Evolutionary conservation across 306 rosid genomes (phyloP), one percentile per base, ranked within the genome.

Genomic region (Carpinus viminea): DNA sequence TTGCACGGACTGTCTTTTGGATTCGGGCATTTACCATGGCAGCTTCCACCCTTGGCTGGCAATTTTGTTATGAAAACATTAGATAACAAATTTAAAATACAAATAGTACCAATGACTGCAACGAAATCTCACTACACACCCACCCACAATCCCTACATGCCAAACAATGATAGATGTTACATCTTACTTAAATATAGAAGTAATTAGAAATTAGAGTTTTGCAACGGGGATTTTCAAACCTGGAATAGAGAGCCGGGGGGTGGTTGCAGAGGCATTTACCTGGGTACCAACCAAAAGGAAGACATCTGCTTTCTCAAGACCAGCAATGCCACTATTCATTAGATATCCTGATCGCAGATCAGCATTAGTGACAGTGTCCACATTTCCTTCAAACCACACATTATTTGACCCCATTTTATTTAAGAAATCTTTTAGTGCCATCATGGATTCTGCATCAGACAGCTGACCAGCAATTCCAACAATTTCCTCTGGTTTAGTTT

Each of bases 11-110:
- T 45, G 97, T 80, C 88, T 96, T 96, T 72, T 85, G 89, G 75
- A 96, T 96, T 91, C 98, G 90, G 70, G 99, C 98, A 90, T 96
- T 96, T 76, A 96, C 92, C 89, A 96, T 91, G 46, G 99, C 98
- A 81, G 99, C 99, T 91, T 96, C 99, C 50, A 91, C 93, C 57
- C 98, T 89, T 79, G 99, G 98, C 99, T 96, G 90, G 82, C 85
- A 82, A 83, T 81, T 82, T 71, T 65, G 77, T 59, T 82, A 75
- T 13, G 28, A 80, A 56, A 75, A 43, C 77, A 47, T 18, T 62
- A 73, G 83, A 83, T n/a, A 60, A 59, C 45, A 81, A 38, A 7
- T 38, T 43, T 60, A 73, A 82, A 79, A 82, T 60, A 79, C 15
- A 57, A 69, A 38, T 11, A 18, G 0, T 57, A 85, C 71, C 61